Conservation (phyloP, 2,329 filamentous ascomycete genomes). For the Talaromyces sp. region DNA sequence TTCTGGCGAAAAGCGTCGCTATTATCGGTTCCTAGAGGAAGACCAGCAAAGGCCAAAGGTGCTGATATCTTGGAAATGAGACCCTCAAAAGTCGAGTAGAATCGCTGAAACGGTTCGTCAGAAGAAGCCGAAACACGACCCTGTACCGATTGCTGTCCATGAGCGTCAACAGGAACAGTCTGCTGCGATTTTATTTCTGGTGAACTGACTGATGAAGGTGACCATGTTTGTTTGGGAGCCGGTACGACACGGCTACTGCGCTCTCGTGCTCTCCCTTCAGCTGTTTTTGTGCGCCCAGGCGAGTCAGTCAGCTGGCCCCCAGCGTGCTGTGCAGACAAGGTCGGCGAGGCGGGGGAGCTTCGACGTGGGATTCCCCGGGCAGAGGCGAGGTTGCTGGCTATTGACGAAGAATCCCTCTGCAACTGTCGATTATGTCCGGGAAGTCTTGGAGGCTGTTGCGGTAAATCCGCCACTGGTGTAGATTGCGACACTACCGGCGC, state of each 20-base stretch:
- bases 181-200: conserved; percentile 30
- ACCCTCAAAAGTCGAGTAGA: conserved; percentile 87
- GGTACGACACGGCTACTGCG: conserved; percentile 18
- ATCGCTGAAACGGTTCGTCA: conserved; percentile 80
- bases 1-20: conserved; percentile 19
- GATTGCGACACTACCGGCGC: conserved; percentile 23
- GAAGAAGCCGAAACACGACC: conserved; percentile 23
- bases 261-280: conserved; percentile 25
- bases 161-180: conserved; percentile 22
- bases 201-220: conserved; percentile 28
- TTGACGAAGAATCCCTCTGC: conserved; percentile 71
- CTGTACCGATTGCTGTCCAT: conserved; percentile 19
- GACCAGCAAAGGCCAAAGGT: conserved; percentile 84
- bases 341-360: conserved; percentile 64
- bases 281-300: conserved; percentile 35
- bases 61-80: conserved; percentile 86
- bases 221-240: conserved; percentile 26
- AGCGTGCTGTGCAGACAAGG: conserved; percentile 67
- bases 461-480: conserved; percentile 8
- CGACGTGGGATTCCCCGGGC: conserved; percentile 69
- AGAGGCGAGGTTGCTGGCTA: conserved; percentile 81
- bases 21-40: conserved; percentile 63
- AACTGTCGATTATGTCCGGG: conserved; percentile 40
- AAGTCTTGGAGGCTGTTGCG: conserved; percentile 33
- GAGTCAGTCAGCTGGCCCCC: conserved; percentile 63